Conservation (phyloP, 2,329 filamentous ascomycete species). For the Exserohilum turcica region DNA sequence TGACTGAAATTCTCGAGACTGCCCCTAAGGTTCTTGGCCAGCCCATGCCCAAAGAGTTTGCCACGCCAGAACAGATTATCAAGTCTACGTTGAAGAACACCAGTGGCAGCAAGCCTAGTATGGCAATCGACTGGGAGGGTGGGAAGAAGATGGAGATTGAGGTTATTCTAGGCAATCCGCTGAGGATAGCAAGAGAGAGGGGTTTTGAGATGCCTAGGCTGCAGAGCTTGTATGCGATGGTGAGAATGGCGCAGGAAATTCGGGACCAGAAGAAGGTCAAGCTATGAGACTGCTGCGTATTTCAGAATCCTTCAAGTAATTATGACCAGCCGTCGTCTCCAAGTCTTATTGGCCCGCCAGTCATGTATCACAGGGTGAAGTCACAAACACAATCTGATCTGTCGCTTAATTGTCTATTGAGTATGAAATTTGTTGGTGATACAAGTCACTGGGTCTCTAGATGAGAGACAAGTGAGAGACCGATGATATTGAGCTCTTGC, state of each 20-base stretch:
- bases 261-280: conserved; percentile 49
- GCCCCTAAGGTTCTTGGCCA: conserved; percentile 67
- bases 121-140: conserved; percentile 73
- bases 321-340: too few relatives aligned
- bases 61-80: conserved; percentile 66
- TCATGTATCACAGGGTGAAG: not conserved
- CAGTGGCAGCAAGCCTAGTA: conserved; percentile 63
- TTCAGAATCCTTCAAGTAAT: too few relatives aligned
- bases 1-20: conserved; percentile 70
- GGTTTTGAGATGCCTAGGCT: conserved; percentile 69
- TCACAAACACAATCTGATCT: not conserved
- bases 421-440: too few relatives aligned
- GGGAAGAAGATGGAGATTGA: conserved; percentile 71
- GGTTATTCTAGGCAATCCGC: conserved; percentile 73
- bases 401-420: too few relatives aligned
- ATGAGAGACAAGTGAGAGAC: too few relatives aligned
- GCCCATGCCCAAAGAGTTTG: conserved; percentile 65
- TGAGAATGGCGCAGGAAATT: conserved; percentile 65
- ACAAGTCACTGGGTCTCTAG: too few relatives aligned
- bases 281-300: not conserved
- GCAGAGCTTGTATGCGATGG: conserved; percentile 69
- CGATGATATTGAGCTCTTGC: too few relatives aligned
- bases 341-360: not conserved
- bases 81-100: conserved; percentile 67
- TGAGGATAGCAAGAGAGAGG: conserved; percentile 65